Percentiles rank a stretch among this genome's conserved stretches.
phyloP scores from a whole-genome alignment of 257 asterid species.

The Petunia axillaris region DNA sequence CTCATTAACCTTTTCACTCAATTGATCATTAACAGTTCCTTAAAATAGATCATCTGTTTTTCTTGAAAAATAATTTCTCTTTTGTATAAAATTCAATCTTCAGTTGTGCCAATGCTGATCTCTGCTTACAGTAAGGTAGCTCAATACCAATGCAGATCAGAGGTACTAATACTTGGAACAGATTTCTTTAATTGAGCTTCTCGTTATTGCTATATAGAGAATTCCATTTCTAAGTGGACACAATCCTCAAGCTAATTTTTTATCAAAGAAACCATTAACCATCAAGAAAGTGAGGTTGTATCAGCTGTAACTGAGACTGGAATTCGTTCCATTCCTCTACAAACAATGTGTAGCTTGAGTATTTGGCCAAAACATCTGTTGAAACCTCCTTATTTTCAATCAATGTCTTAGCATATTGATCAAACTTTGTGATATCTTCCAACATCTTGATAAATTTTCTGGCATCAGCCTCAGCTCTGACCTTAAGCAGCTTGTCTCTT shows the following conservation, averaged over 20 bases:
- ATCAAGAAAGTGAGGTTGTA: constrained; percentile 46
- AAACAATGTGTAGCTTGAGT: constrained; percentile 79
- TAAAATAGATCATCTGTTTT: constrained; percentile 9
- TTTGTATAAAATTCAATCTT: not conserved
- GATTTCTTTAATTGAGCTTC: not conserved
- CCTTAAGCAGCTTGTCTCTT: constrained; percentile 45
- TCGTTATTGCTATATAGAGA: not conserved
- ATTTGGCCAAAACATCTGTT: constrained; percentile 65
- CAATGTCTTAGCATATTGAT: constrained; percentile 62
- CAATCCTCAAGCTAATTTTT: not conserved
- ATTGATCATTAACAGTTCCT: not conserved
- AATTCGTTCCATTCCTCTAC: constrained; percentile 60
- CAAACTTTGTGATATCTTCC: constrained; percentile 59
- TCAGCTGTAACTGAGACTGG: constrained; percentile 48
- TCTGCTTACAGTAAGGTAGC: not conserved
- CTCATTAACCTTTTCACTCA: not conserved
- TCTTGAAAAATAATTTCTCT: not conserved
- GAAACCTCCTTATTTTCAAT: constrained; percentile 79
- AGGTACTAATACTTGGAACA: not conserved
- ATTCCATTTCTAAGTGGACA: not conserved
- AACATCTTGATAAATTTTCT: constrained; percentile 34
- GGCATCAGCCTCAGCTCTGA: constrained; percentile 53
- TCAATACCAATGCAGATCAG: not conserved
- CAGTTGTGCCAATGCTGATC: not conserved
- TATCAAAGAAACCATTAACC: not conserved